phyloP scores from a whole-genome alignment of 805 yeast species.

The Millerozyma miso region DNA sequence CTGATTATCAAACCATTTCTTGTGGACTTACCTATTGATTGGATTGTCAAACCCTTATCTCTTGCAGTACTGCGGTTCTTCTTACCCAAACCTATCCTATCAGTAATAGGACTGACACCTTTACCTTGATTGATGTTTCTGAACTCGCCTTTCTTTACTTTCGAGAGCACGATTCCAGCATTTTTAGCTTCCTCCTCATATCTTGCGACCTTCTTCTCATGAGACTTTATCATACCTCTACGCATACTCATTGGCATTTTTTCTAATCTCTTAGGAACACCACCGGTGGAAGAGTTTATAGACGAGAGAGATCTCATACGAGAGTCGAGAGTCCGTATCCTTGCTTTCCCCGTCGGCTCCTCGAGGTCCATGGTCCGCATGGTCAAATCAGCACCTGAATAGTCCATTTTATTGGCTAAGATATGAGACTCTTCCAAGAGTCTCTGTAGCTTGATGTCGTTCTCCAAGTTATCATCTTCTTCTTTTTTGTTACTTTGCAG shows the following conservation, averaged over 20 bases:
- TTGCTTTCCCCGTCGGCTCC: conserved; percentile 63
- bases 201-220: conserved; percentile 47
- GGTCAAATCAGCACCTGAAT: conserved; percentile 67
- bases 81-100: conserved; percentile 46
- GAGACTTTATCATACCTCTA: conserved; percentile 71
- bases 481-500: conserved; percentile 35
- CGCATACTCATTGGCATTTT: conserved; percentile 88
- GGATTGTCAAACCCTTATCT: conserved; percentile 75
- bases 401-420: conserved; percentile 36
- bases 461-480: conserved; percentile 52
- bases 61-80: conserved; percentile 42
- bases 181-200: conserved; percentile 78
- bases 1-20: conserved; percentile 74
- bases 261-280: conserved; percentile 47
- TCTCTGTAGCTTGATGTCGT: conserved; percentile 70
- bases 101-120: conserved; percentile 48
- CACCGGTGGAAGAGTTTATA: conserved; percentile 42
- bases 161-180: conserved; percentile 85
- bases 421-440: conserved; percentile 71
- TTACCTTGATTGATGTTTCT: conserved; percentile 53
- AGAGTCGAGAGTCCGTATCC: conserved; percentile 59
- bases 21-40: conserved; percentile 72
- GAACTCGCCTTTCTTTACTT: conserved; percentile 61
- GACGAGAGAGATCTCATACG: conserved; percentile 47
- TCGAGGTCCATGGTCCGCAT: conserved; percentile 58